Evolutionary conservation across 257 asterid species (phyloP).

Genomic region (Nyctanthes arbortristis): DNA sequence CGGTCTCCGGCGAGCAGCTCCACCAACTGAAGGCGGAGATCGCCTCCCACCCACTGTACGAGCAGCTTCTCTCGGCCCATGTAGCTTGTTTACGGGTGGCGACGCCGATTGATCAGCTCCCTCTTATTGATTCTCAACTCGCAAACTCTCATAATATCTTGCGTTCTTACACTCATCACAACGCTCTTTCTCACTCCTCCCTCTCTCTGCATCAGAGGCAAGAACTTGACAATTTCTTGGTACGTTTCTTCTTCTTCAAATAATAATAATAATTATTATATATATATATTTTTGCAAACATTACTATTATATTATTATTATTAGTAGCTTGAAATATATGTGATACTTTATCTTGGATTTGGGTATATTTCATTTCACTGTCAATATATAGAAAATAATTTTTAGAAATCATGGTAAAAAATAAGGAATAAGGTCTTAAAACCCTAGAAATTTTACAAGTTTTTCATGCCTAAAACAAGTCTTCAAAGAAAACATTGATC

Average conservation of each 20-base stretch:
- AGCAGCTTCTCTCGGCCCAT: slow-evolving; percentile 88
- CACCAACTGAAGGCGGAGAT: slow-evolving; percentile 81
- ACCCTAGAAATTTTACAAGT: no score
- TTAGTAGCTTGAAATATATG: no score
- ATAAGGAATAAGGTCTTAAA: no score
- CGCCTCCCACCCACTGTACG: slow-evolving; percentile 79
- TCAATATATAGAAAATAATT: no score
- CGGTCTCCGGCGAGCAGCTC: slow-evolving; percentile 33
- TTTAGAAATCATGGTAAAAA: no score
- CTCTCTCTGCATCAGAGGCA: slow-evolving; percentile 66
- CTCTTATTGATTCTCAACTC: slow-evolving; percentile 84
- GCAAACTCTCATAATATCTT: slow-evolving; percentile 68
- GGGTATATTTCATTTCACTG: no score
- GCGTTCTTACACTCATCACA: slow-evolving; percentile 67
- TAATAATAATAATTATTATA: no score
- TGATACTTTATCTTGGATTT: no score
- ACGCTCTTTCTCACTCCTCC: slow-evolving; percentile 29
- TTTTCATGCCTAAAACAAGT: no score
- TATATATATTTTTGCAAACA: no score
- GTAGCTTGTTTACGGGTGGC: slow-evolving; percentile 96
- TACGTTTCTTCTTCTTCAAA: slow-evolving; percentile 34
- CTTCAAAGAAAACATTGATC: no score
- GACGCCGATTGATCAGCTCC: slow-evolving; percentile 95
- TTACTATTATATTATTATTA: no score
- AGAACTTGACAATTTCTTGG: slow-evolving; percentile 90